These are phyloP conservation scores for Fusarium sp. DNA, from an alignment of 2,329 filamentous ascomycete species.

Conservation along the genomic window DNA sequence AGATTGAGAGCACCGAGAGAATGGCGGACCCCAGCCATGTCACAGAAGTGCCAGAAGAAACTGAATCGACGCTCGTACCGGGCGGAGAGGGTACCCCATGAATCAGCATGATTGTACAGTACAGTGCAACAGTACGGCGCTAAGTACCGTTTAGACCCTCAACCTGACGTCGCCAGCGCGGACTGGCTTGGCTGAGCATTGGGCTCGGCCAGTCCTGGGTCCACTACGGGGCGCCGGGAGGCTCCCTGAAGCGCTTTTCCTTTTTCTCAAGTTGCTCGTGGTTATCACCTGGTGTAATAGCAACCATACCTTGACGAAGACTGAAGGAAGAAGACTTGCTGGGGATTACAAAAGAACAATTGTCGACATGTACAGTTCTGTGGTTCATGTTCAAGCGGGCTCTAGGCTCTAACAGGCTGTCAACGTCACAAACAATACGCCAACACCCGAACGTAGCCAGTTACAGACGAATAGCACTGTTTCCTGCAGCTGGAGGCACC, in stretches of 20 bases:
- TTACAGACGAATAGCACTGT: constrained; percentile 23
- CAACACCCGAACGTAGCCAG: constrained; percentile 26
- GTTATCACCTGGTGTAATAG: constrained; percentile 4
- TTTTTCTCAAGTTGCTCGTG: constrained; percentile 25
- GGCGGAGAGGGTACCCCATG: constrained; percentile 16
- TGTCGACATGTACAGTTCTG: background rate
- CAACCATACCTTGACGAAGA: constrained; percentile 1
- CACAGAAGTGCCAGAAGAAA: constrained; percentile 27
- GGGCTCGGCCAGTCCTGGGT: constrained; percentile 31
- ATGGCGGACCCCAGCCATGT: constrained; percentile 36
- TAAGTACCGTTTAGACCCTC: constrained; percentile 34
- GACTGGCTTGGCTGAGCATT: constrained; percentile 35
- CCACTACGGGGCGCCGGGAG: constrained; percentile 34
- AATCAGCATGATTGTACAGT: constrained; percentile 10
- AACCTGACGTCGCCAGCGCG: constrained; percentile 37
- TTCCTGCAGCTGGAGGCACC: constrained; percentile 22
- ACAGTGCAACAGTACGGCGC: constrained; percentile 42
- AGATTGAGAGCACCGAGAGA: constrained; percentile 42
- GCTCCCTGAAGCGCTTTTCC: constrained; percentile 13
- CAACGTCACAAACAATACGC: constrained; percentile 27
- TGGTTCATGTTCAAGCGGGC: constrained; percentile 2
- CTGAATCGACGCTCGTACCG: constrained; percentile 33
- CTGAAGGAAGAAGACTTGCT: constrained; percentile 17
- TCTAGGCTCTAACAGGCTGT: constrained; percentile 19
- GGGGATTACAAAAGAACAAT: constrained; percentile 13